phyloP scores from a whole-genome alignment of 75 land plant genomes.

The Gnetum montanum region DNA sequence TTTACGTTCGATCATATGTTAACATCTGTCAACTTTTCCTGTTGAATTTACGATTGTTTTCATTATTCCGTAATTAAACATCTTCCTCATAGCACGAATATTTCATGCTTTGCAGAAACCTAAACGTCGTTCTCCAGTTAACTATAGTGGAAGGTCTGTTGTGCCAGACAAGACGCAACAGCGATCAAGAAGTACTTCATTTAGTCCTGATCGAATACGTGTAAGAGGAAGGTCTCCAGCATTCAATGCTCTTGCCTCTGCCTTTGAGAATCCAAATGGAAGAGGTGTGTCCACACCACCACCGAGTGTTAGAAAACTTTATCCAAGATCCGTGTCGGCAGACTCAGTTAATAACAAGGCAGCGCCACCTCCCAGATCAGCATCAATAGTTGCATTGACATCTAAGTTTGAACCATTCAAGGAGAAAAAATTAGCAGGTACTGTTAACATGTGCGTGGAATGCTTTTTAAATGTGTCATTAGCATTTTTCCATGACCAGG shows the following conservation, averaged over 20 bases:
- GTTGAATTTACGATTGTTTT: too few species aligned
- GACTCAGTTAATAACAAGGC: slow-evolving; percentile 26
- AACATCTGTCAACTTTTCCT: too few species aligned
- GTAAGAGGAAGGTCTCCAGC: slow-evolving; percentile 46
- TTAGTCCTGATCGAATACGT: slow-evolving; percentile 37
- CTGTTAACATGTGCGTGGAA: slow-evolving; percentile 5
- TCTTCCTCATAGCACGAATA: too few species aligned
- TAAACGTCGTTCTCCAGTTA: slow-evolving; percentile 19
- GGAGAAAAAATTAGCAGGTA: slow-evolving; percentile 19
- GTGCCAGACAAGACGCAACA: slow-evolving; percentile 25
- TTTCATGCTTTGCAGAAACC: slow-evolving; percentile 20
- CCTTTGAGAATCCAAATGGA: slow-evolving; percentile 31
- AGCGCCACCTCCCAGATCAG: slow-evolving; percentile 26
- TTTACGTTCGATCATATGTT: too few species aligned
- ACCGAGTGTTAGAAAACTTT: slow-evolving; percentile 20
- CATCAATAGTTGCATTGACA: slow-evolving; percentile 55
- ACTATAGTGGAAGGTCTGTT: slow-evolving; percentile 17
- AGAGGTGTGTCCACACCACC: slow-evolving; percentile 38
- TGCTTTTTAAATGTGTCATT: not conserved
- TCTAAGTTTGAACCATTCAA: slow-evolving; percentile 40
- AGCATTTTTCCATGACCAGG: too few species aligned
- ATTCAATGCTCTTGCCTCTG: slow-evolving; percentile 38
- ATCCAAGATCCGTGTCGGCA: slow-evolving; percentile 33
- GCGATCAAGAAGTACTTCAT: slow-evolving; percentile 31
- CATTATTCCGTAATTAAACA: too few species aligned